These are phyloP conservation scores for Aureobasidium sp. DNA, from an alignment of 2,329 filamentous ascomycete genomes.

Conservation along the genomic window DNA sequence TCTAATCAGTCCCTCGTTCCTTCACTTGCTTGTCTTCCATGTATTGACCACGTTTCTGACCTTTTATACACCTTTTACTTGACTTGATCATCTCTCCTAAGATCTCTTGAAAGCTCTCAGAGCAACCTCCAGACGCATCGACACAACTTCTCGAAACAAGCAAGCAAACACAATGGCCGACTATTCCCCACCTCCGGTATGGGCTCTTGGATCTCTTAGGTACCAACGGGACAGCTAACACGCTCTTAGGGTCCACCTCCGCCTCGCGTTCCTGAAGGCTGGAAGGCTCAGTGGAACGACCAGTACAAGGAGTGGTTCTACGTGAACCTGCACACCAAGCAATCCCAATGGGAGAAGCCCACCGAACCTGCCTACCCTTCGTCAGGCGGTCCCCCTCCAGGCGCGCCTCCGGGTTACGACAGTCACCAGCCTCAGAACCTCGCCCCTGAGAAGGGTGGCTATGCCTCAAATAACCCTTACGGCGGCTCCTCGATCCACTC, in stretches of 20 bases:
- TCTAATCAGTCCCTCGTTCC: neutral
- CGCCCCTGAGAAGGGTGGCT: conserved; percentile 39
- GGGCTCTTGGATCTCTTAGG: neutral
- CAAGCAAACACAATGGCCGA: conserved; percentile 11
- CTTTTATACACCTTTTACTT: neutral
- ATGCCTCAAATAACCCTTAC: conserved; percentile 68
- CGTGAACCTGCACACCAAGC: conserved; percentile 79
- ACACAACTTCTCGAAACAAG: neutral
- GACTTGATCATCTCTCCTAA: neutral
- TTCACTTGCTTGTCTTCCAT: neutral
- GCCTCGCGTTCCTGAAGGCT: conserved; percentile 64
- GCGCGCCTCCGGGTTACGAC: conserved; percentile 62
- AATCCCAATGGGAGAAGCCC: conserved; percentile 85
- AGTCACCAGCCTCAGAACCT: conserved; percentile 33
- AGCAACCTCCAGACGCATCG: neutral
- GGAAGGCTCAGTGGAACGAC: conserved; percentile 78
- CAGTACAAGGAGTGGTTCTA: conserved; percentile 94
- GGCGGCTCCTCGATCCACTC: conserved; percentile 27
- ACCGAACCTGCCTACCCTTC: conserved; percentile 56
- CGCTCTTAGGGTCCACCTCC: conserved; percentile 45
- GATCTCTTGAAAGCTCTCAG: neutral
- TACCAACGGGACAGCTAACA: conserved; percentile 1
- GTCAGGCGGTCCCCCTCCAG: conserved; percentile 38
- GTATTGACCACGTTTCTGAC: neutral
- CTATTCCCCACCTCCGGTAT: conserved; percentile 16